Percentiles rank a stretch among this genome's conserved stretches.
These are phyloP conservation scores for Neonectria punicea DNA, from an alignment of 2,329 filamentous ascomycete species.

Conservation along the genomic window DNA sequence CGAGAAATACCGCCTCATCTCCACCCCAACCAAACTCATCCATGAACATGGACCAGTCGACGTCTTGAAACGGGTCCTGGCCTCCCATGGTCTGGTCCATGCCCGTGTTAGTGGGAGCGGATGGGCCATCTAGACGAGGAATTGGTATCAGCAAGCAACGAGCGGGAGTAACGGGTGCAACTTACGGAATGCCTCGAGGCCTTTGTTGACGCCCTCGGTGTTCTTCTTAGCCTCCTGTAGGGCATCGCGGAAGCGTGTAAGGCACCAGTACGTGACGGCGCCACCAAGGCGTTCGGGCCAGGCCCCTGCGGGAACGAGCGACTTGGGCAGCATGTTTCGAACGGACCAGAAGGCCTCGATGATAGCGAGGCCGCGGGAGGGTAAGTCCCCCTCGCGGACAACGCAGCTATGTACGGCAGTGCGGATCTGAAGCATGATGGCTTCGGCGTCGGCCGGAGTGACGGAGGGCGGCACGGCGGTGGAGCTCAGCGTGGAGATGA, in stretches of 20 bases:
- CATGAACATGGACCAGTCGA: conserved; percentile 63
- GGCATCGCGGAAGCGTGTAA: conserved; percentile 58
- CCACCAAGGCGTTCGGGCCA: conserved; percentile 59
- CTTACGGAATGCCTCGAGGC: conserved; percentile 47
- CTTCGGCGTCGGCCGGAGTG: conserved; percentile 43
- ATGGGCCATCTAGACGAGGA: conserved; percentile 2
- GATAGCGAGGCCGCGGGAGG: conserved; percentile 56
- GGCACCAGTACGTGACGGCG: conserved; percentile 61
- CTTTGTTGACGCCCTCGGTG: conserved; percentile 45
- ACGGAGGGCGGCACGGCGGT: conserved; percentile 50
- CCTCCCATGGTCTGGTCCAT: conserved; percentile 34
- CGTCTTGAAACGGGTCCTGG: conserved; percentile 54
- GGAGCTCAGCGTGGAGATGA: conserved; percentile 58
- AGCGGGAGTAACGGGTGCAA: background rate
- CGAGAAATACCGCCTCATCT: conserved; percentile 45
- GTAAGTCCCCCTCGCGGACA: conserved; percentile 61
- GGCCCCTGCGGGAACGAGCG: conserved; percentile 54
- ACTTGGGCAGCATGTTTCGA: conserved; percentile 50
- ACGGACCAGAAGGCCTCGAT: conserved; percentile 61
- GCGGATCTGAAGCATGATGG: conserved; percentile 47
- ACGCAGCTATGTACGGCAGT: conserved; percentile 54
- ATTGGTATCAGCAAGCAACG: background rate
- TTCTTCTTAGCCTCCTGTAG: conserved; percentile 51
- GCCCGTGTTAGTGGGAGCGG: conserved; percentile 3
- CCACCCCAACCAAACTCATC: conserved; percentile 60